A percentile compares a stretch with the other conserved stretches of the same genome.
Conservation (phyloP, 495 filamentous ascomycete genomes). For the Neurospora sp. region DNA sequence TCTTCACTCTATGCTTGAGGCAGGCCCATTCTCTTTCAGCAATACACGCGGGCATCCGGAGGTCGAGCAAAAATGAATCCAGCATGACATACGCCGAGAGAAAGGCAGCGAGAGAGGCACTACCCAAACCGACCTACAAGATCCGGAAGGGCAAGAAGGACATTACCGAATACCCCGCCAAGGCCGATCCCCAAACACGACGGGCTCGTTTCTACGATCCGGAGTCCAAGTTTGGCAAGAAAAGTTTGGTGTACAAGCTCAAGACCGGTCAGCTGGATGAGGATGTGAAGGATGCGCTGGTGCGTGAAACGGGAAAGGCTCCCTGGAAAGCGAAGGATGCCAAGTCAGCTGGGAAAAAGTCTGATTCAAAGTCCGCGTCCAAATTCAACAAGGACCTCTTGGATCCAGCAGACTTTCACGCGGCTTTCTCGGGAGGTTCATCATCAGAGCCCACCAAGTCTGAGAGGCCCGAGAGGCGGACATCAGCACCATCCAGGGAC, state of each 20-base stretch:
- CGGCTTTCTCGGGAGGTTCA: neutral
- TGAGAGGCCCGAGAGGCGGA: neutral
- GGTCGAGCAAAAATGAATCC: slow-evolving; percentile 7
- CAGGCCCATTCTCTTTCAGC: slow-evolving; percentile 18
- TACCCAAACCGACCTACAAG: slow-evolving; percentile 19
- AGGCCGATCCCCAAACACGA: slow-evolving; percentile 24
- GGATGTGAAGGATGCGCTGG: slow-evolving; percentile 6
- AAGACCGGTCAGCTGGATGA: slow-evolving; percentile 18
- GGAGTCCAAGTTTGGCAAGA: slow-evolving; percentile 30
- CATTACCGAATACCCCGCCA: slow-evolving; percentile 24
- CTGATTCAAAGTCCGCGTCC: neutral
- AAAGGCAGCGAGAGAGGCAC: slow-evolving; percentile 10
- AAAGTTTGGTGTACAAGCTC: slow-evolving; percentile 34
- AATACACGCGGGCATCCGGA: slow-evolving; percentile 18
- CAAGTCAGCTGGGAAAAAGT: neutral
- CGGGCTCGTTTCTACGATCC: slow-evolving; percentile 33
- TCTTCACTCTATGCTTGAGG: slow-evolving; percentile 1
- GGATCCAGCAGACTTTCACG: neutral
- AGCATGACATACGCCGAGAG: slow-evolving; percentile 18
- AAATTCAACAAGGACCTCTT: neutral
- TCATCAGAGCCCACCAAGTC: neutral
- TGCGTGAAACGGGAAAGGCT: neutral
- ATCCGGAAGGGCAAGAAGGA: slow-evolving; percentile 38
- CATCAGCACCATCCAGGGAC: neutral
- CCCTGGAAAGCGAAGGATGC: neutral